A percentile compares a stretch with the other conserved stretches of the same genome.
Conservation (phyloP, 139 green algal genomes). For the Parachlorella kessleri region DNA sequence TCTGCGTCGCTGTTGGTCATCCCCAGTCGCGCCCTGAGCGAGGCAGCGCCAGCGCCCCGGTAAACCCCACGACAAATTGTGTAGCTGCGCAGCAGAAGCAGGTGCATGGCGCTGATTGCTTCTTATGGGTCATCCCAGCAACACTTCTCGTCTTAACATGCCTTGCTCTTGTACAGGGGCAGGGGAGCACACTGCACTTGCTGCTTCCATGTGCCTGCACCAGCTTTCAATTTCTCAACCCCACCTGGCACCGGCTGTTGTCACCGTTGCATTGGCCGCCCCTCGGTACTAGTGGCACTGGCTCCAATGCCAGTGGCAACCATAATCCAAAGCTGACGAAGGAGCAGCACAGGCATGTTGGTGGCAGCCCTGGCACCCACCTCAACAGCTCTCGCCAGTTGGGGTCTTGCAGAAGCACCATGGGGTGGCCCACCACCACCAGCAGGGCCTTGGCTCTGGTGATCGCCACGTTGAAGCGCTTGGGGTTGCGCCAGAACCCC, state of each 20-base stretch:
- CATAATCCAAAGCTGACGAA: too few relatives aligned
- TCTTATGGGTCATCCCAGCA: too few relatives aligned
- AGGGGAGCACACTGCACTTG: background rate
- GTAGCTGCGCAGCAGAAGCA: background rate
- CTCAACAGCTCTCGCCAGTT: slow-evolving; percentile 80
- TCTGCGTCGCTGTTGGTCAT: background rate
- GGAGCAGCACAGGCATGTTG: too few relatives aligned
- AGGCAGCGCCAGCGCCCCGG: slow-evolving; percentile 34
- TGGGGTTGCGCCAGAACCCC: slow-evolving; percentile 80
- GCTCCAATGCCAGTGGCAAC: too few relatives aligned
- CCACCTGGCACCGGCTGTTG: too few relatives aligned
- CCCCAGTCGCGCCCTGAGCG: slow-evolving; percentile 26
- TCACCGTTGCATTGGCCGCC: too few relatives aligned
- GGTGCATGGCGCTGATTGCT: background rate
- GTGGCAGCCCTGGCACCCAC: too few relatives aligned
- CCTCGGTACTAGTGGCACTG: too few relatives aligned
- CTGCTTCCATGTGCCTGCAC: too few relatives aligned
- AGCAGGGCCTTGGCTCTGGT: slow-evolving; percentile 84
- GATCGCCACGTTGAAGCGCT: slow-evolving; percentile 93
- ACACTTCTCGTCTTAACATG: background rate
- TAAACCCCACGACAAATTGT: slow-evolving; percentile 32
- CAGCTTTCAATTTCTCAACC: too few relatives aligned
- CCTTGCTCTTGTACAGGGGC: background rate
- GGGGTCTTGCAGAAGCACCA: slow-evolving; percentile 58
- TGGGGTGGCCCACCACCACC: slow-evolving; percentile 82